Evolutionary conservation across 768 basidiomycete species (phyloP).

Genomic region (Mycena albidolilacea): DNA sequence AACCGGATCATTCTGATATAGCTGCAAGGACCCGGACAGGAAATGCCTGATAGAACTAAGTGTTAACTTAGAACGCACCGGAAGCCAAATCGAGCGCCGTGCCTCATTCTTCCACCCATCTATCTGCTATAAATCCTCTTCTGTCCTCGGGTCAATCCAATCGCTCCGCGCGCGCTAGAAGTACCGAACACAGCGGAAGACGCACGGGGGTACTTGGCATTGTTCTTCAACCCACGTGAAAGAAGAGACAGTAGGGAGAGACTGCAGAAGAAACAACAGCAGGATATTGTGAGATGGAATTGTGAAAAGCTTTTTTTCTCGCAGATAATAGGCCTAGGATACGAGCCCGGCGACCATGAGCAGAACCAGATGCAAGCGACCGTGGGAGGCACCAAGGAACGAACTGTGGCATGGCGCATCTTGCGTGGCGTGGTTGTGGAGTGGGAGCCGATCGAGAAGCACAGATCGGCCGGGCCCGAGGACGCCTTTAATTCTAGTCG

Average conservation of each 20-base stretch:
- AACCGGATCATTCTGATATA: background rate
- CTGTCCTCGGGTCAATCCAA: background rate
- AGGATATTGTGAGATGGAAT: too few species aligned
- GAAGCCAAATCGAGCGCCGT: too few species aligned
- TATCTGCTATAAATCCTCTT: background rate
- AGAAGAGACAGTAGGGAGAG: too few species aligned
- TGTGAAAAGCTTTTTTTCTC: too few species aligned
- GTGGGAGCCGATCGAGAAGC: conserved; percentile 22
- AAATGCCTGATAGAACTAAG: conserved; percentile 2
- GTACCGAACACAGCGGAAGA: background rate
- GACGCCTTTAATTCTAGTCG: too few species aligned
- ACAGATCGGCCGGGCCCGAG: too few species aligned
- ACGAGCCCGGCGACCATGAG: too few species aligned
- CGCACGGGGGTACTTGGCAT: background rate
- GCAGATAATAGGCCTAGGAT: too few species aligned
- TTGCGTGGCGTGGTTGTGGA: conserved; percentile 19
- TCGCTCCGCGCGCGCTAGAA: background rate
- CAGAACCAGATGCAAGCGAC: background rate
- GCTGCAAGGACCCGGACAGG: background rate
- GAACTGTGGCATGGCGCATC: conserved; percentile 8
- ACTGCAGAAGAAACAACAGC: too few species aligned
- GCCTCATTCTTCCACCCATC: background rate
- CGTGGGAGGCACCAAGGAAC: conserved; percentile 23
- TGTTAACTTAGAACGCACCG: too few species aligned
- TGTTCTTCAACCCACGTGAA: background rate